Percentiles rank a stretch among this genome's conserved stretches.
phyloP scores from a whole-genome alignment of 768 basidiomycete genomes.

The Xanthoconium stramineum region DNA sequence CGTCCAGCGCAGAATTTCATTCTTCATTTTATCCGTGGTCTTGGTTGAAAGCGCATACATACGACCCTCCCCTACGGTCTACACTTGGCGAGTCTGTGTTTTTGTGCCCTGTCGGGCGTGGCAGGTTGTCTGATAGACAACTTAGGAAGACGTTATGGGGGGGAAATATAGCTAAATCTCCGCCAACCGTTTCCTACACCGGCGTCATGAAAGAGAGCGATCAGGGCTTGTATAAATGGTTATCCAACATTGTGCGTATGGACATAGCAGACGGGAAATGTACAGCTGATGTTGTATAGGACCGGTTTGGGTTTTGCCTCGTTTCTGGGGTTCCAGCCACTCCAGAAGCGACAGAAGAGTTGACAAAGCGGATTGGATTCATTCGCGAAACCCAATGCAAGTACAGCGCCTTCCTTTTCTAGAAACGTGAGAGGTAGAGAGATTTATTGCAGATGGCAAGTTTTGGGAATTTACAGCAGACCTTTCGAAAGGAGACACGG shows the following conservation, averaged over 20 bases:
- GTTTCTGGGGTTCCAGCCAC: conserved; percentile 77
- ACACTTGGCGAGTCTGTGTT: conserved; percentile 43
- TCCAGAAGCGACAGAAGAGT: conserved; percentile 78
- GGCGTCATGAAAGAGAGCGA: conserved; percentile 69
- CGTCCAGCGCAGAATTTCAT: conserved; percentile 47
- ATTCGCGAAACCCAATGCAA: conserved; percentile 83
- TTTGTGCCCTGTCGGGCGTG: not conserved
- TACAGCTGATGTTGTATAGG: conserved; percentile 41
- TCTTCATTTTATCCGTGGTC: conserved; percentile 85
- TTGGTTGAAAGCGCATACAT: conserved; percentile 77
- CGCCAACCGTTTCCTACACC: conserved; percentile 70
- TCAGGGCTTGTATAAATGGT: conserved; percentile 73
- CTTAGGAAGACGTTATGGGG: conserved; percentile 77
- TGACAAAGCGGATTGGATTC: conserved; percentile 74
- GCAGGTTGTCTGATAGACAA: not conserved
- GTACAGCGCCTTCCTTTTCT: conserved; percentile 1
- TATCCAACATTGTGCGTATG: conserved; percentile 68
- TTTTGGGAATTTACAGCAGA: conserved; percentile 98
- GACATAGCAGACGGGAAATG: not conserved
- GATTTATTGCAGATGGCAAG: conserved; percentile 65
- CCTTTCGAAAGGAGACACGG: conserved; percentile 87
- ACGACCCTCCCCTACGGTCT: conserved; percentile 58
- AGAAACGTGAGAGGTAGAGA: conserved; percentile 32
- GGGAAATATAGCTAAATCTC: conserved; percentile 64
- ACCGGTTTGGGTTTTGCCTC: conserved; percentile 87